A percentile compares a stretch with the other conserved stretches of the same genome.
Evolutionary conservation across 2,329 filamentous ascomycete species (phyloP).

Genomic region (Fusarium tricinctum): DNA sequence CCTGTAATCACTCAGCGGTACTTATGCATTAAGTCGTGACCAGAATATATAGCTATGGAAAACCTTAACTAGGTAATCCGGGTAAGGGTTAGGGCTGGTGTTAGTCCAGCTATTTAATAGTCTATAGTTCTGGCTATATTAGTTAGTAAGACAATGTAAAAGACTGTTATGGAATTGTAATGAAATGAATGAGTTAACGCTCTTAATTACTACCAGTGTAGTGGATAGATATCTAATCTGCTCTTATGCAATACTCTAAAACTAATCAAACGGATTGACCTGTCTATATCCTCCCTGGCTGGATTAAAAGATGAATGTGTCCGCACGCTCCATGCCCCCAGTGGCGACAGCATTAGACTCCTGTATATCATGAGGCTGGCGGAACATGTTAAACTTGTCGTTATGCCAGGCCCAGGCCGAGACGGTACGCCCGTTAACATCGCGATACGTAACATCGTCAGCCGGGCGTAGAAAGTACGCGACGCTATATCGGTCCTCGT

Average conservation of each 20-base stretch:
- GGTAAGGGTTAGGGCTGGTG: background rate
- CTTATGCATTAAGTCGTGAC: background rate
- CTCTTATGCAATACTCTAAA: slow-evolving; percentile 4
- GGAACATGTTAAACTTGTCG: slow-evolving; percentile 10
- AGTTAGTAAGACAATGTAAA: background rate
- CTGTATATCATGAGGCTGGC: slow-evolving; percentile 5
- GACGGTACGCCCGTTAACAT: slow-evolving; percentile 11
- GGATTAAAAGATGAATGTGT: slow-evolving; percentile 13
- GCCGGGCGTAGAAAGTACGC: slow-evolving; percentile 15
- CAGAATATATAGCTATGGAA: slow-evolving; percentile 1
- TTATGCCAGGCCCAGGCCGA: slow-evolving; percentile 4
- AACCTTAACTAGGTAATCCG: slow-evolving; percentile 1
- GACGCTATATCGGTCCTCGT: slow-evolving; percentile 8
- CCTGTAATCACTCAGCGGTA: too few species aligned
- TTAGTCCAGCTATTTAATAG: background rate
- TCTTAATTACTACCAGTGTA: slow-evolving; percentile 3
- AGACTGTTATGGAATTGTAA: background rate
- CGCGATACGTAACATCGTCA: slow-evolving; percentile 9
- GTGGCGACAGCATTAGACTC: slow-evolving; percentile 13
- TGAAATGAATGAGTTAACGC: slow-evolving; percentile 3
- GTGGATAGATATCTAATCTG: slow-evolving; percentile 4
- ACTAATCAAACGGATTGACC: slow-evolving; percentile 3
- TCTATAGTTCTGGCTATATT: background rate
- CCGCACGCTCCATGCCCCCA: slow-evolving; percentile 16
- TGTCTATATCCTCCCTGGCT: slow-evolving; percentile 9